These are phyloP conservation scores for Dioscorea cayenensis DNA, from an alignment of 116 monocot genomes.

Conservation along the genomic window DNA sequence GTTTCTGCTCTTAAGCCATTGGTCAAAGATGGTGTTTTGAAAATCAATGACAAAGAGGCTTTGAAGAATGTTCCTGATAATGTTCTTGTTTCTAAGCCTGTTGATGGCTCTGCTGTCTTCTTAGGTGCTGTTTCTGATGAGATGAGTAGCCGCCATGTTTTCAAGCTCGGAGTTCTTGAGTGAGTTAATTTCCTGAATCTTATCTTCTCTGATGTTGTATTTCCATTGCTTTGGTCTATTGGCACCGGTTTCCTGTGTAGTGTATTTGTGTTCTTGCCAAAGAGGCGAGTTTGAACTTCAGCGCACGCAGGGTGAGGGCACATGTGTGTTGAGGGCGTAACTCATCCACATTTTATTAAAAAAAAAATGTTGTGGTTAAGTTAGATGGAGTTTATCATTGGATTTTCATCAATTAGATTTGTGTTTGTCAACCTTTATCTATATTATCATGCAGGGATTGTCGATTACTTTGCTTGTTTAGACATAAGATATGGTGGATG, in stretches of 20 bases:
- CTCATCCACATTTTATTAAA: too few species aligned
- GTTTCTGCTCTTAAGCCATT: conserved; percentile 1
- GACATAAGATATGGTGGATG: conserved; percentile 60
- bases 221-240: background rate
- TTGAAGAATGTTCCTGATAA: conserved; percentile 30
- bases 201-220: background rate
- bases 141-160: conserved; percentile 28
- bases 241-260: too few species aligned
- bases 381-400: too few species aligned
- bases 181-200: conserved; percentile 10
- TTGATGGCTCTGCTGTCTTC: conserved; percentile 10
- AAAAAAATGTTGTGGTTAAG: too few species aligned
- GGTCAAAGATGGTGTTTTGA: conserved; percentile 24
- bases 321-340: too few species aligned
- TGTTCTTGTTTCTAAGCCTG: conserved; percentile 10
- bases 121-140: conserved; percentile 22
- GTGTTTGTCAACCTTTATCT: background rate
- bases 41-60: conserved; percentile 27
- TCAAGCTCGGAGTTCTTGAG: conserved; percentile 34
- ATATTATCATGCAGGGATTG: conserved; percentile 20
- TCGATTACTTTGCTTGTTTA: conserved; percentile 30
- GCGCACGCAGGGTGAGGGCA: too few species aligned
- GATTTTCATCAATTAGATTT: too few species aligned
- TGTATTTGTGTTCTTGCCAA: too few species aligned
- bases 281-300: too few species aligned